Evolutionary conservation across 2,329 filamentous ascomycete species (phyloP), one percentile per base, ranked within the genome.

Genomic region (Neofusicoccum cordaticola): DNA sequence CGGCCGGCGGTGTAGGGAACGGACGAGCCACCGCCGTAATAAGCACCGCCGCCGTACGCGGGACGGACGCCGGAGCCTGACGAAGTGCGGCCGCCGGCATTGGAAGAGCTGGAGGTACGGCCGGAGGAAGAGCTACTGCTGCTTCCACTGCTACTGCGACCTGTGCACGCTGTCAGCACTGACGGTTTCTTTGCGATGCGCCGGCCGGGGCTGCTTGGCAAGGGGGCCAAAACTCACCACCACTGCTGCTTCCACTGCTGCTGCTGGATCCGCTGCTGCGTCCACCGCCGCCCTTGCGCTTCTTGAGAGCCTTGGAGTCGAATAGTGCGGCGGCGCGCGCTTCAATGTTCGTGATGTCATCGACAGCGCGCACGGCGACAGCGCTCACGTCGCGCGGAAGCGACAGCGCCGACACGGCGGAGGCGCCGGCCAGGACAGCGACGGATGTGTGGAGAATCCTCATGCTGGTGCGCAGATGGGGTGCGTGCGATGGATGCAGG

Each of bases 1-100:
- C 44, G n/a, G 6, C 88, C 89, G 2, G 89, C 68, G 2, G 70
- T 66, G 76, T 90, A 94, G 1, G 91, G 89, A 0, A 74, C 72
- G 2, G 79, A 66, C 0, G 87, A 83, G 27, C 76, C 76, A 56
- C 91, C 91, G 42, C 85, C 84, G 71, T 92, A 93, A 75, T 84
- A 90, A 60, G 73, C 70, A 7, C 88, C 88, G 42, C 87, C 86
- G 50, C 86, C 88, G 70, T 84, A 92, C 0, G 71, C 66, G 3
- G 86, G 86, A 15, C 79, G 70, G 0, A 83, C 77, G 15, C 89
- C 88, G 60, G 83, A 85, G 65, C 89, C 88, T 6, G 80, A 77
- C 4, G 77, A 81, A 3, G 88, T 88, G 8, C 71, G 42, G 35
- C 79, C 77, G 50, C 79, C 78, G 4, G 68, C 45, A 15, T 72